Percentiles rank a stretch among this genome's conserved stretches.
Conservation (phyloP, 2,329 filamentous ascomycete genomes). For the Xylaria sp. region DNA sequence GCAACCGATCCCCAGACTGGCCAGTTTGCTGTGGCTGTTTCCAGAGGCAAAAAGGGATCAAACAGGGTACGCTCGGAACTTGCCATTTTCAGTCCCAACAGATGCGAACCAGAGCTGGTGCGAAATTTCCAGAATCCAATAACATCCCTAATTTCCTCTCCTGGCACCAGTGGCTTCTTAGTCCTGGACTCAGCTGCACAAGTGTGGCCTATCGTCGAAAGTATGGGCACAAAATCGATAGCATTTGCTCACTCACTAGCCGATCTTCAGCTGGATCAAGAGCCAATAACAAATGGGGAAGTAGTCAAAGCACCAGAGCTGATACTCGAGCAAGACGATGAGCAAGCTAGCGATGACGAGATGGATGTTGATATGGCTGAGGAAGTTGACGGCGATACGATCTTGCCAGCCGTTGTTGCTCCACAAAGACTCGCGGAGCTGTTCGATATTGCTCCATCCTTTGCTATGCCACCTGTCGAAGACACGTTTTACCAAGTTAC, state of each 20-base stretch:
- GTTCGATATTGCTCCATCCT: constrained; percentile 75
- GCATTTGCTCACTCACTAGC: constrained; percentile 65
- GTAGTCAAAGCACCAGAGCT: constrained; percentile 47
- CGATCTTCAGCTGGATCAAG: constrained; percentile 61
- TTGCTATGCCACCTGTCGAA: constrained; percentile 75
- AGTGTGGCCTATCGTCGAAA: constrained; percentile 71
- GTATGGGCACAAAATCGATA: constrained; percentile 63
- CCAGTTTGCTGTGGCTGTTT: constrained; percentile 72
- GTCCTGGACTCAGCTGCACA: constrained; percentile 80
- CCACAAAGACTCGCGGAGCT: constrained; percentile 75
- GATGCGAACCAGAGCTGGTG: constrained; percentile 67
- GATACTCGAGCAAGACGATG: constrained; percentile 54
- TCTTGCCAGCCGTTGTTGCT: constrained; percentile 69
- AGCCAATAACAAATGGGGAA: constrained; percentile 46
- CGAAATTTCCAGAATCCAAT: constrained; percentile 67
- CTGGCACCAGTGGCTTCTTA: constrained; percentile 76
- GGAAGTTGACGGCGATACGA: constrained; percentile 61
- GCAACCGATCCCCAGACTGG: constrained; percentile 74
- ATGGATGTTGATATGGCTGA: constrained; percentile 60
- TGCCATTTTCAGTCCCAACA: constrained; percentile 72
- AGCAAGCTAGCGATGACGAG: constrained; percentile 55
- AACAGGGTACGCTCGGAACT: constrained; percentile 63
- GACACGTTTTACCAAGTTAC: constrained; percentile 81
- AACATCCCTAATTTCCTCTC: constrained; percentile 72
- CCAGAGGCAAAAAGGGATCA: constrained; percentile 48